A percentile compares a stretch with the other conserved stretches of the same genome.
phyloP scores from a whole-genome alignment of 148 eudicot species.

The Rhododendron griersonianum region DNA sequence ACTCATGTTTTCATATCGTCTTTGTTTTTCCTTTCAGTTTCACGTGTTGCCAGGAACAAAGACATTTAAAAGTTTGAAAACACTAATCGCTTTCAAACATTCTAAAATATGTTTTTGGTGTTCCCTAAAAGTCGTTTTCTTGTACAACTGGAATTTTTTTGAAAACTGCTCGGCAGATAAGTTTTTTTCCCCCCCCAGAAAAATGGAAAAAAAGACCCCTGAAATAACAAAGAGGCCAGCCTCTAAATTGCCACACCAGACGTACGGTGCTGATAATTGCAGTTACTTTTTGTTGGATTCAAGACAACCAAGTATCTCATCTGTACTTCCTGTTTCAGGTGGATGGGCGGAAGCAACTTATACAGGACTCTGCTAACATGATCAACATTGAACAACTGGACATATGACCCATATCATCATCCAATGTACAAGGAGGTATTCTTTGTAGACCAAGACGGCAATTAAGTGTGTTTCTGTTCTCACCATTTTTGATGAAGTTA shows the following conservation, averaged over 20 bases:
- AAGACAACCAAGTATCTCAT: neutral
- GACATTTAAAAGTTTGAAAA: neutral
- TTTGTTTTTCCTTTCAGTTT: neutral
- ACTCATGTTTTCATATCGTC: neutral
- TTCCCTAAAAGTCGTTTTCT: neutral
- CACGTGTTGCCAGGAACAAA: neutral
- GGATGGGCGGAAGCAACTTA: conserved; percentile 75
- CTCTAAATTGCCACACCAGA: neutral
- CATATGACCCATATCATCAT: conserved; percentile 32
- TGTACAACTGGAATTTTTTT: neutral
- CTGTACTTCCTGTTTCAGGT: conserved; percentile 44
- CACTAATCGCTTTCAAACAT: no score
- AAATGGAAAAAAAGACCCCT: neutral
- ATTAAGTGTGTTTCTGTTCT: neutral
- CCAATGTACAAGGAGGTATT: neutral
- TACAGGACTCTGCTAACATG: conserved; percentile 49
- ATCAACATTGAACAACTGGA: conserved; percentile 67
- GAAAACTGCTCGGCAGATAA: neutral
- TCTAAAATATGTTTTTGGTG: neutral
- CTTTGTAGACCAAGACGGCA: neutral
- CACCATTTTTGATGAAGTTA: neutral
- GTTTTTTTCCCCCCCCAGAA: neutral
- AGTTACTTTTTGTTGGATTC: neutral
- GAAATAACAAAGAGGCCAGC: neutral
- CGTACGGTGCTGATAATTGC: neutral